Conservation (phyloP, 2,329 filamentous ascomycete species). For the Tolypocladium paradoxum region DNA sequence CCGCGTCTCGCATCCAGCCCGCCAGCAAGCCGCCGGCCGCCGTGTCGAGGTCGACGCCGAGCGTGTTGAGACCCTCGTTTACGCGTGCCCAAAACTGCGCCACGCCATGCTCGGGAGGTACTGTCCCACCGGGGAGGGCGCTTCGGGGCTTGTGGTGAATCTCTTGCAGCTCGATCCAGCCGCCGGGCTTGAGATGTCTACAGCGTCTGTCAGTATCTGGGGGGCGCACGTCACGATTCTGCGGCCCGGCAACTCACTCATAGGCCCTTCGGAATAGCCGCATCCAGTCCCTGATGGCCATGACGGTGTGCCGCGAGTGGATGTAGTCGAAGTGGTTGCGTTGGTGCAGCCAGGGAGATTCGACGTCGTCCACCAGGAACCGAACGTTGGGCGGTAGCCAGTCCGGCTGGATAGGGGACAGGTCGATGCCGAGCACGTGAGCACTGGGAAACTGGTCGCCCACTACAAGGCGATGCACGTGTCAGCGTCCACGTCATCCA, state of each 20-base stretch:
- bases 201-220: neutral
- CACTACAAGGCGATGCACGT: conserved; percentile 22
- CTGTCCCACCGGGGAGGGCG: conserved; percentile 25
- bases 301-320: conserved; percentile 45
- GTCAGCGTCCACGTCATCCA: neutral
- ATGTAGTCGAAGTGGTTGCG: conserved; percentile 48
- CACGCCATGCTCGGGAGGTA: conserved; percentile 29
- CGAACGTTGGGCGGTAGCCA: conserved; percentile 44
- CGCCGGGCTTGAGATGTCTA: conserved; percentile 41
- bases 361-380: conserved; percentile 47
- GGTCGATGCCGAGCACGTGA: conserved; percentile 32
- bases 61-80: conserved; percentile 27
- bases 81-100: conserved; percentile 36
- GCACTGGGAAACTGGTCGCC: conserved; percentile 32
- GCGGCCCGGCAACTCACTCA: conserved; percentile 26
- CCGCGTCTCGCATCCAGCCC: conserved; percentile 35
- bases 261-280: conserved; percentile 33
- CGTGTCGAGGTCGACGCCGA: conserved; percentile 36
- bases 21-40: conserved; percentile 30
- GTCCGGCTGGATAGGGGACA: conserved; percentile 38
- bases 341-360: conserved; percentile 44
- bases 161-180: conserved; percentile 46
- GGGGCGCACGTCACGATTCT: neutral
- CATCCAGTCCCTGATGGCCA: conserved; percentile 46
- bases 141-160: conserved; percentile 38